A percentile compares a stretch with the other conserved stretches of the same genome.
phyloP scores from a whole-genome alignment of 768 basidiomycete genomes.

The Pholiota conissans region DNA sequence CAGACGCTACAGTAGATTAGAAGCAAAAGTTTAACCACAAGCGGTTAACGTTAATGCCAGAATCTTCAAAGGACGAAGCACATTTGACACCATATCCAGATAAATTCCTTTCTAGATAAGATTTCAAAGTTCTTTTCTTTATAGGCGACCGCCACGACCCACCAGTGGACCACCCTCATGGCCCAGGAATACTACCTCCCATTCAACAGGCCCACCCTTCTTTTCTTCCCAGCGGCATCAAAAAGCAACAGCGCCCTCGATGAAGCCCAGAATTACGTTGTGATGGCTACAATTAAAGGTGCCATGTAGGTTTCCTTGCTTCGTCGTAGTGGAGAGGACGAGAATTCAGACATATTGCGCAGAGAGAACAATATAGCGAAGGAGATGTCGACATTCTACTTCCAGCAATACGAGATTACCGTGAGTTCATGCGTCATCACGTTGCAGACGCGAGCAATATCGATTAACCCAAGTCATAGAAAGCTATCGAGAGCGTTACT shows the following conservation, averaged over 20 bases:
- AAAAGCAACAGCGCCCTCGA: neutral
- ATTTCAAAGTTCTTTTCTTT: no score
- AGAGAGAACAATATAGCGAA: constrained; percentile 13
- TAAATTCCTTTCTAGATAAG: no score
- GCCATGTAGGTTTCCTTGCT: constrained; percentile 20
- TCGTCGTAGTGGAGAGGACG: neutral
- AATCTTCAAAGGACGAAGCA: no score
- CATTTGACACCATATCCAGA: no score
- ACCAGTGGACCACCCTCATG: neutral
- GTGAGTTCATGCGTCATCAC: constrained; percentile 23
- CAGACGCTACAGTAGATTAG: no score
- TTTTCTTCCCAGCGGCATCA: constrained; percentile 28
- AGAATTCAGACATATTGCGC: neutral
- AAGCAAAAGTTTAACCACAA: no score
- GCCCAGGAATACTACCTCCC: constrained; percentile 26
- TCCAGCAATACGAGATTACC: constrained; percentile 35
- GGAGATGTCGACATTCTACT: constrained; percentile 28
- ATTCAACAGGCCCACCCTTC: constrained; percentile 30
- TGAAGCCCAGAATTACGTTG: constrained; percentile 18
- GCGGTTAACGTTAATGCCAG: no score
- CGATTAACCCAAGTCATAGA: constrained; percentile 19
- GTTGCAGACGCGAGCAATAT: neutral
- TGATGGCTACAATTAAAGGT: constrained; percentile 34
- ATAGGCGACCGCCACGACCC: no score
- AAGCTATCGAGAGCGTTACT: constrained; percentile 32